Percentiles rank a stretch among this genome's conserved stretches.
Evolutionary conservation across 1,284 basidiomycete species (phyloP).

Genomic region (Ustilago sp.): DNA sequence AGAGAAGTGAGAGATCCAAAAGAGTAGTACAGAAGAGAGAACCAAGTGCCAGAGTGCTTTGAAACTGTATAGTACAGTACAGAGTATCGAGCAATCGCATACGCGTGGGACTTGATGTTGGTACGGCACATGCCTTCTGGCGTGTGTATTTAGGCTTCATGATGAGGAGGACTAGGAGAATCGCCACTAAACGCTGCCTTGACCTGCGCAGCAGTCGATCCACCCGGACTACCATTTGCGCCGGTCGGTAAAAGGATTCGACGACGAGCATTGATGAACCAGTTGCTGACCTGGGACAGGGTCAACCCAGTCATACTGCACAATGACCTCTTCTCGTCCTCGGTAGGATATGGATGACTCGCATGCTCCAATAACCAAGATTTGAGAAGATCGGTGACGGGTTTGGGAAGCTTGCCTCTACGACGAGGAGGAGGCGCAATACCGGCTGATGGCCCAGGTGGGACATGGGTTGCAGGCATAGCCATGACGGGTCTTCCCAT

Average conservation of each 20-base stretch:
- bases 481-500: slow-evolving; percentile 31
- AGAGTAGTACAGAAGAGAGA: background rate
- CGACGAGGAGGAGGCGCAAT: slow-evolving; percentile 68
- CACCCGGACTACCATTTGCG: slow-evolving; percentile 34
- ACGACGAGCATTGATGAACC: slow-evolving; percentile 67
- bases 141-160: slow-evolving; percentile 4
- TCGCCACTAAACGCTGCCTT: slow-evolving; percentile 47
- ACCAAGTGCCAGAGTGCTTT: background rate
- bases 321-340: slow-evolving; percentile 89
- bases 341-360: slow-evolving; percentile 87
- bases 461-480: slow-evolving; percentile 39
- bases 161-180: slow-evolving; percentile 19
- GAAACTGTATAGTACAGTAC: background rate
- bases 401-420: slow-evolving; percentile 87
- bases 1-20: background rate
- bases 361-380: slow-evolving; percentile 90
- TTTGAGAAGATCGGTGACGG: slow-evolving; percentile 87
- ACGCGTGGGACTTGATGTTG: background rate
- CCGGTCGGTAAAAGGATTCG: slow-evolving; percentile 60
- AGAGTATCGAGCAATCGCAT: background rate
- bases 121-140: background rate
- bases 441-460: slow-evolving; percentile 46
- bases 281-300: slow-evolving; percentile 80
- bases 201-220: slow-evolving; percentile 47
- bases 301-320: slow-evolving; percentile 85